These are phyloP conservation scores for Penicillium nordicum DNA, from an alignment of 2,329 filamentous ascomycete species.

Conservation along the genomic window DNA sequence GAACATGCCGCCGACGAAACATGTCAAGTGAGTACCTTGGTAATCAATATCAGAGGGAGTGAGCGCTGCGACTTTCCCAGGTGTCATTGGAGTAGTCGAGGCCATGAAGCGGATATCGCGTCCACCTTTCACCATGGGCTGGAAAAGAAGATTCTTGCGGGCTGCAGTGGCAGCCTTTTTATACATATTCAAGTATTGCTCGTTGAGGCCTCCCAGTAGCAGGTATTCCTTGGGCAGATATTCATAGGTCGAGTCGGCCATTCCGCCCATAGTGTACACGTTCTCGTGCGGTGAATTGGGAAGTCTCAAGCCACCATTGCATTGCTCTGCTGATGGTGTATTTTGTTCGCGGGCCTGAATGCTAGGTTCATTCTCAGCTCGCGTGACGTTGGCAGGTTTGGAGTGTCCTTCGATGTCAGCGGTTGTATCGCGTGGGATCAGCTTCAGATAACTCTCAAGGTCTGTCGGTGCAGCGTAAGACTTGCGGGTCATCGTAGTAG, in stretches of 20 bases:
- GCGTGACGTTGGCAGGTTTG: slow-evolving; percentile 27
- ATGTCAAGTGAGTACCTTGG: slow-evolving; percentile 57
- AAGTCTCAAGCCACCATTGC: slow-evolving; percentile 39
- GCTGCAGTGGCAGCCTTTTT: slow-evolving; percentile 39
- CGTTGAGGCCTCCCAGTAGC: slow-evolving; percentile 43
- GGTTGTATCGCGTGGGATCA: slow-evolving; percentile 21
- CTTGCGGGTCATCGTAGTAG: slow-evolving; percentile 6
- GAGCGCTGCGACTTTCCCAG: slow-evolving; percentile 17
- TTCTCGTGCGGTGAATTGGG: slow-evolving; percentile 33
- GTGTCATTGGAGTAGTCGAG: slow-evolving; percentile 26
- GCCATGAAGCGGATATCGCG: slow-evolving; percentile 43
- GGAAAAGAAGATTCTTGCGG: slow-evolving; percentile 43
- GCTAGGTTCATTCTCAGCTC: slow-evolving; percentile 1
- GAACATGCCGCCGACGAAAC: slow-evolving; percentile 62
- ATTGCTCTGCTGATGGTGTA: slow-evolving; percentile 25
- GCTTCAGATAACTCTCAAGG: slow-evolving; percentile 24
- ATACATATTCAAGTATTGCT: slow-evolving; percentile 46
- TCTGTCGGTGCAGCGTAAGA: slow-evolving; percentile 19
- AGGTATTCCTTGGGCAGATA: slow-evolving; percentile 51
- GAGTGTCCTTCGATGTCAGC: slow-evolving; percentile 25
- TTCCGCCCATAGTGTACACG: slow-evolving; percentile 44
- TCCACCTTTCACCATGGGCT: slow-evolving; percentile 44
- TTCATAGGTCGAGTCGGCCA: slow-evolving; percentile 50
- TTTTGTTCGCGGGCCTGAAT: slow-evolving; percentile 9
- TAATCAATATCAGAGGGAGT: slow-evolving; percentile 39